These are phyloP conservation scores for Fusarium sp. DNA, from an alignment of 2,329 filamentous ascomycete genomes.

Conservation along the genomic window DNA sequence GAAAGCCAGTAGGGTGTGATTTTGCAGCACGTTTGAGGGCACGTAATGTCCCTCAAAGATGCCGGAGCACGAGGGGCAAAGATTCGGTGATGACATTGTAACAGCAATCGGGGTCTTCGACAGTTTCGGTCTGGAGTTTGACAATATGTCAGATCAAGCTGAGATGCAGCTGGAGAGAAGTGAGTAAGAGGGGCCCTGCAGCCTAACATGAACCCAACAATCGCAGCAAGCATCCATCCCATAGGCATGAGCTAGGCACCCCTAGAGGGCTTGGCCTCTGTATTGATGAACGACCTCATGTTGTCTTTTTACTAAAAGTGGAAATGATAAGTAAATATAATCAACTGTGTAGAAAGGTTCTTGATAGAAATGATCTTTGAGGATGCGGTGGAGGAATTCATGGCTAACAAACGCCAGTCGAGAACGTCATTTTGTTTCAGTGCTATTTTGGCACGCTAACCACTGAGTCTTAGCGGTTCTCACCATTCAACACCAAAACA, in stretches of 20 bases:
- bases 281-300: not conserved
- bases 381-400: not conserved
- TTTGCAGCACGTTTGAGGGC: not conserved
- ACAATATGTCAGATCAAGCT: not conserved
- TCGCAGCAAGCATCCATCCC: not conserved
- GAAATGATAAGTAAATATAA: not conserved
- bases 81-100: not conserved
- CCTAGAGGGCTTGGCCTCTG: not conserved
- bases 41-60: conserved; percentile 27
- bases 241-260: not conserved
- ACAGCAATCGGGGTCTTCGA: not conserved
- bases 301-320: not conserved
- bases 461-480: not conserved
- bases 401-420: not conserved
- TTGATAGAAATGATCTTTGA: not conserved
- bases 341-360: not conserved
- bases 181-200: not conserved
- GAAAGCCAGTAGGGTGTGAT: conserved; percentile 11
- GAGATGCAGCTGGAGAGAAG: not conserved
- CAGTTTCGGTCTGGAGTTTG: not conserved
- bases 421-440: conserved; percentile 7
- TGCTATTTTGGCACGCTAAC: not conserved
- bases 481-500: not conserved
- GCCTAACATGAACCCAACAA: not conserved
- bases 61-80: conserved; percentile 17